Evolutionary conservation across 1,284 basidiomycete genomes (phyloP).

Genomic region (Puccinia coronata): DNA sequence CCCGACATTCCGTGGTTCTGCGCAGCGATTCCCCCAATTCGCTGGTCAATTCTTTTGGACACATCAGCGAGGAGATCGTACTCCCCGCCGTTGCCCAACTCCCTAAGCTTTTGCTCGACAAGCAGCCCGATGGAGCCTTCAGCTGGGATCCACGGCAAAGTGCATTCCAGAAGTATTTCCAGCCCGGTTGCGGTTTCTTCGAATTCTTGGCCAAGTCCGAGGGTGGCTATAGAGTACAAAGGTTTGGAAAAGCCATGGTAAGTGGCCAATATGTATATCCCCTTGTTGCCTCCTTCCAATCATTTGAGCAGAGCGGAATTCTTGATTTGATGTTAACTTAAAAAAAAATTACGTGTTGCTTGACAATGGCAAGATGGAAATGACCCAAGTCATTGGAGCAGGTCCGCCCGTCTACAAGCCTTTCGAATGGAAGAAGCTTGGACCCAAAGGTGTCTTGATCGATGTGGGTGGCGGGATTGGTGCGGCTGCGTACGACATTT

Average conservation of each 20-base stretch:
- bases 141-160: neutral
- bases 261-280: neutral
- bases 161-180: slow-evolving; percentile 3
- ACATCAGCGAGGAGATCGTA: neutral
- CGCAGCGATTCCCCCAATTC: slow-evolving; percentile 9
- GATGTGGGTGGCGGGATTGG: slow-evolving; percentile 30
- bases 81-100: neutral
- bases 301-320: neutral
- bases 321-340: neutral
- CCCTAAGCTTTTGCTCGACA: slow-evolving; percentile 16
- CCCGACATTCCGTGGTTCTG: neutral
- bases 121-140: neutral
- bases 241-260: slow-evolving; percentile 30
- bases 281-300: neutral
- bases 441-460: neutral
- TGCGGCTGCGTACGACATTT: slow-evolving; percentile 3
- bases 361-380: neutral
- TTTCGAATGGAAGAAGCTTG: slow-evolving; percentile 16
- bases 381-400: neutral
- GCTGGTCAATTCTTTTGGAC: neutral
- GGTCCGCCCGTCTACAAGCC: neutral
- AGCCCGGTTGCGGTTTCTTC: slow-evolving; percentile 4
- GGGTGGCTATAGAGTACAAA: slow-evolving; percentile 1
- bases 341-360: neutral
- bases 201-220: slow-evolving; percentile 10